Base-by-base conservation (phyloP, 306 rosid genomes). In the Mimosa pudica region DNA sequence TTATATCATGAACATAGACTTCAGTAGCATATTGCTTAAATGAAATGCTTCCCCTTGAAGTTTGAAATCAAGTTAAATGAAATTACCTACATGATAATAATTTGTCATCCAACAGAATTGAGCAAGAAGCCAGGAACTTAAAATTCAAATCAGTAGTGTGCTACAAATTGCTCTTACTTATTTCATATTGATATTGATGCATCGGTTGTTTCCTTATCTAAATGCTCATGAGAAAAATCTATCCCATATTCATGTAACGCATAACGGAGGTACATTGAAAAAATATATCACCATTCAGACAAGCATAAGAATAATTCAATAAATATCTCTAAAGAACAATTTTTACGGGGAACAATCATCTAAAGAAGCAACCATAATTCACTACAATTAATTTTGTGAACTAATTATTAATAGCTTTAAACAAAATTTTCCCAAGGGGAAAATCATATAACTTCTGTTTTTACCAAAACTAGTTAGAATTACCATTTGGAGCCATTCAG, bases 401-500 rank as follows among this genome's bases (percentile, higher is more conserved):
- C 49, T 5, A 14, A 3, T 62, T 44, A 33, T 75, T 36, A 30
- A 18, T 20, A 16, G 35, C 33, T 60, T 38, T 0, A 1, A 2
- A 38, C 42, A 38, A 64, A 47, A 13, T 60, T 60, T 60, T 42
- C 36, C 61, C 9, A n/a, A 30, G 47, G 48, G 44, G 69, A 48
- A 67, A 61, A 16, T 55, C 32, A 61, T 65, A 41, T 49, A 35
- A 79, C 46, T 13, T 62, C n/a, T 49, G 54, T 80, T 33, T 80
- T 33, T 35, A 57, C 63, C 46, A 76, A 61, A 71, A 52, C 9
- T 16, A 38, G 62, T 60, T 36, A 79, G 41, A 84, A 71, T 79
- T 80, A 87, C 90, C 90, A 87, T 32, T 52, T 17, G 47, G 49
- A 13, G 63, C 81, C 85, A 79, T 77, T 79, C 64, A 69, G 76